Evolutionary conservation across 768 basidiomycete genomes (phyloP), one percentile per base, ranked within the genome.

Genomic region (Mycena maculata): DNA sequence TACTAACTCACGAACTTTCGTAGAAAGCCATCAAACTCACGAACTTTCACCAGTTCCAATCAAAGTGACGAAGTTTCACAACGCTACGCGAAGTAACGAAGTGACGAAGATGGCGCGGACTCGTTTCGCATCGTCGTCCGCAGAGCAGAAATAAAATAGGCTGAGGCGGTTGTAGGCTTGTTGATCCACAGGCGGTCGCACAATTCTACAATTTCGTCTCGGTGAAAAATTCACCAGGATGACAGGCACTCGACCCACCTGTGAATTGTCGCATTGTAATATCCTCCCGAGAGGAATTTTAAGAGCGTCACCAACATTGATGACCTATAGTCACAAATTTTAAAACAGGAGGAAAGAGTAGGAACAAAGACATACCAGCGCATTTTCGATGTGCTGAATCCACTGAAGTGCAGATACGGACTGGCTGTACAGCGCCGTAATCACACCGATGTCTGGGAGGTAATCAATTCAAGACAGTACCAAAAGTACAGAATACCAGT

Each of bases 351-450:
- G 12, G 20, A 28, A 7, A n/a, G 27, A 4, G 3, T 22, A 2
- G 6, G n/a, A 45, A 23, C n/a, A 27, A 18, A 0, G 50, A 79
- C 48, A 63, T 13, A 88, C 88, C 28, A 90, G 75, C 0, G 87
- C 87, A 62, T 88, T 86, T 5, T 87, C 85, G 11, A 88, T 79
- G 65, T 90, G 87, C 60, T 78, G 84, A 20, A 89, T 82, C 86
- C 87, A 88, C 38, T 90, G 88, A 11, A 90, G 79, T 0, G 81
- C 88, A 5, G 84, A 80, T 3, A 89, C 82, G 2, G 89, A 88
- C 68, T 91, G 89, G 53, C 85, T 86, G 80, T 85, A 90, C 3
- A 91, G 75, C 41, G 89, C 83, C 1, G 85, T 87, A 48, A 91
- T 76, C 11, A 80, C 82, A 11, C 86, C 87, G 60, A 87, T 80